These are phyloP conservation scores for Lactuca sativa DNA, from an alignment of 129 eudicot genomes.

Conservation along the genomic window DNA sequence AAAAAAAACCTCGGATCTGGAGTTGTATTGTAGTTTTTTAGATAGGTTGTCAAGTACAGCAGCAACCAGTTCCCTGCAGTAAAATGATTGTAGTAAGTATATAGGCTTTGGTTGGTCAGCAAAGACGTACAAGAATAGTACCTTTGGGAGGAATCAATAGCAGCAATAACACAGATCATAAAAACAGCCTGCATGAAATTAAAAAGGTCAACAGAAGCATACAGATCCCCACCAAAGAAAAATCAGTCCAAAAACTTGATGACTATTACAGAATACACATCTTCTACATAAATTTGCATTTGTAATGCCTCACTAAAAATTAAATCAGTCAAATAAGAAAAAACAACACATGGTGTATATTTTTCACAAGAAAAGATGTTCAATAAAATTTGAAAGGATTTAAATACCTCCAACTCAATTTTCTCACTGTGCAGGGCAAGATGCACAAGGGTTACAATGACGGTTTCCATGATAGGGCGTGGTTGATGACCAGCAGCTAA, in stretches of 20 bases:
- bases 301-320: neutral
- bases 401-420: constrained; percentile 81
- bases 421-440: constrained; percentile 77
- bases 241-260: constrained; percentile 1
- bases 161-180: constrained; percentile 84
- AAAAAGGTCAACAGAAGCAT: constrained; percentile 7
- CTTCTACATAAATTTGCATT: neutral
- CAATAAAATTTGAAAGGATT: neutral
- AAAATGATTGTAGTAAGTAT: constrained; percentile 19
- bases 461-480: constrained; percentile 70
- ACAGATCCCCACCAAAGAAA: constrained; percentile 11
- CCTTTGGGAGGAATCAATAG: constrained; percentile 81
- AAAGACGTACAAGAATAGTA: constrained; percentile 23
- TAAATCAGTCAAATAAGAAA: neutral
- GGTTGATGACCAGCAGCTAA: constrained; percentile 78
- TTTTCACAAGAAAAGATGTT: neutral
- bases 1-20: constrained; percentile 67
- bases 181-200: constrained; percentile 75
- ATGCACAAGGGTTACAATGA: constrained; percentile 76
- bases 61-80: constrained; percentile 76
- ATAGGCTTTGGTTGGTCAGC: constrained; percentile 4
- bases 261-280: neutral
- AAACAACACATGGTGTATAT: neutral
- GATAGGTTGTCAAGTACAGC: constrained; percentile 78
- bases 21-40: constrained; percentile 52